A percentile compares a stretch with the other conserved stretches of the same genome.
phyloP scores from a whole-genome alignment of 1,284 basidiomycete species.

The Cutaneotrichosporon sp. region DNA sequence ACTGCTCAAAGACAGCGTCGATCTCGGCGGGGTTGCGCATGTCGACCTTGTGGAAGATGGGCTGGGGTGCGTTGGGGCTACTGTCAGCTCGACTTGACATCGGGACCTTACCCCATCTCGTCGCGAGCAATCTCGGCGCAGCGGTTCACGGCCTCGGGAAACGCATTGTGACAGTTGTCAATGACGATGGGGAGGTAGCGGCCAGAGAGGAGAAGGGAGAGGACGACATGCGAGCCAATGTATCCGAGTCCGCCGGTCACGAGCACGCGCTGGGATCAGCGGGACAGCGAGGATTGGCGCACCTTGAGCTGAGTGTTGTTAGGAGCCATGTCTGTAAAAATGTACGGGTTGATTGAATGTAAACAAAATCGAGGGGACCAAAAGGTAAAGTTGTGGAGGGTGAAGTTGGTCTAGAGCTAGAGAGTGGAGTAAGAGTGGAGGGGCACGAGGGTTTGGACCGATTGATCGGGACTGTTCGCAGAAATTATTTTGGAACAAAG shows the following conservation, averaged over 20 bases:
- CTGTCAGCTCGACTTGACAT: not conserved
- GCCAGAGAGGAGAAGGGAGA: slow-evolving; percentile 77
- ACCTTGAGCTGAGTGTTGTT: slow-evolving; percentile 21
- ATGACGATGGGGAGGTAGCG: slow-evolving; percentile 88
- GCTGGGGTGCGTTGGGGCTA: slow-evolving; percentile 39
- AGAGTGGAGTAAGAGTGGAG: slow-evolving; percentile 1
- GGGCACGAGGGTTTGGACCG: not conserved
- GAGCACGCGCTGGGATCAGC: slow-evolving; percentile 39
- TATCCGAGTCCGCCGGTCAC: slow-evolving; percentile 53
- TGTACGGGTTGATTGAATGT: not conserved
- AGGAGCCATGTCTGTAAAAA: slow-evolving; percentile 14
- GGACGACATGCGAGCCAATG: slow-evolving; percentile 86
- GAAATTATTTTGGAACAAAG: not conserved
- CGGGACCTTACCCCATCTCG: slow-evolving; percentile 50
- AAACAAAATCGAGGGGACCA: not conserved
- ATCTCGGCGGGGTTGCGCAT: slow-evolving; percentile 69
- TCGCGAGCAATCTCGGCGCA: slow-evolving; percentile 72
- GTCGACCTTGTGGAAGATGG: slow-evolving; percentile 61
- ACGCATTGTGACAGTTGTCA: slow-evolving; percentile 91
- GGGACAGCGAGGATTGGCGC: slow-evolving; percentile 28
- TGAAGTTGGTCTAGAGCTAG: not conserved
- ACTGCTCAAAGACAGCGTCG: slow-evolving; percentile 73
- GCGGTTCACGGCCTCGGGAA: slow-evolving; percentile 67
- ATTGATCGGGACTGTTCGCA: not conserved
- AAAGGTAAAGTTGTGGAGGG: slow-evolving; percentile 1